phyloP scores from a whole-genome alignment of 1,284 basidiomycete genomes.

The Boletellus deceptivus region DNA sequence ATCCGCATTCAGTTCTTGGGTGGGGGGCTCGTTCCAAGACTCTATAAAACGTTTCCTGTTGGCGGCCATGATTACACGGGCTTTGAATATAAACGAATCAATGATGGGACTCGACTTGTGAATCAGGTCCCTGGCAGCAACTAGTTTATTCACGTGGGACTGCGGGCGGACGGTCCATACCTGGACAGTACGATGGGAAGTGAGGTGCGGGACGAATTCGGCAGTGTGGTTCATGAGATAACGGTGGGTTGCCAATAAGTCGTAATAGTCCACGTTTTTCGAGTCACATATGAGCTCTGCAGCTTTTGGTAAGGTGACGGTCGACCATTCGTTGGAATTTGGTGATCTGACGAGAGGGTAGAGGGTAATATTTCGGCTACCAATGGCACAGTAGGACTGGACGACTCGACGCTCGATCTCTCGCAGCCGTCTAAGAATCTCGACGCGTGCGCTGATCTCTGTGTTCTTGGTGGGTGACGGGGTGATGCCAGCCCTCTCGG shows the following conservation, averaged over 20 bases:
- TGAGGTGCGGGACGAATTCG: slow-evolving; percentile 62
- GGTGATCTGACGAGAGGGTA: slow-evolving; percentile 48
- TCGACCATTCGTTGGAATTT: slow-evolving; percentile 50
- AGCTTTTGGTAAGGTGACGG: slow-evolving; percentile 50
- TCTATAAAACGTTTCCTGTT: slow-evolving; percentile 30
- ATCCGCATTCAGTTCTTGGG: slow-evolving; percentile 25
- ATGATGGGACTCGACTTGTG: slow-evolving; percentile 44
- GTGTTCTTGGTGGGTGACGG: slow-evolving; percentile 29
- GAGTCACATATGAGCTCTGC: slow-evolving; percentile 40
- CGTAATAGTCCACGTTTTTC: slow-evolving; percentile 34
- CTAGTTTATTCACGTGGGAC: slow-evolving; percentile 56
- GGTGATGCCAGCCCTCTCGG: slow-evolving; percentile 46
- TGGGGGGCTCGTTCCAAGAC: slow-evolving; percentile 36
- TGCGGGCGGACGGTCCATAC: slow-evolving; percentile 71
- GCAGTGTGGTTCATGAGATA: slow-evolving; percentile 65
- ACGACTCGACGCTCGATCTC: slow-evolving; percentile 47
- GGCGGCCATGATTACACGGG: slow-evolving; percentile 41
- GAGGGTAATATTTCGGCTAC: slow-evolving; percentile 33
- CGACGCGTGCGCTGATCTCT: slow-evolving; percentile 55
- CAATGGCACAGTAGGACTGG: slow-evolving; percentile 37
- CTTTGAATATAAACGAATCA: slow-evolving; percentile 58
- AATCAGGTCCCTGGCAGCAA: slow-evolving; percentile 56
- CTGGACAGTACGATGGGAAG: slow-evolving; percentile 55
- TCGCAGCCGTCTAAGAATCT: slow-evolving; percentile 53
- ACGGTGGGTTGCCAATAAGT: slow-evolving; percentile 69